Evolutionary conservation across 768 basidiomycete species (phyloP).

Genomic region (Mycena kentingensis): DNA sequence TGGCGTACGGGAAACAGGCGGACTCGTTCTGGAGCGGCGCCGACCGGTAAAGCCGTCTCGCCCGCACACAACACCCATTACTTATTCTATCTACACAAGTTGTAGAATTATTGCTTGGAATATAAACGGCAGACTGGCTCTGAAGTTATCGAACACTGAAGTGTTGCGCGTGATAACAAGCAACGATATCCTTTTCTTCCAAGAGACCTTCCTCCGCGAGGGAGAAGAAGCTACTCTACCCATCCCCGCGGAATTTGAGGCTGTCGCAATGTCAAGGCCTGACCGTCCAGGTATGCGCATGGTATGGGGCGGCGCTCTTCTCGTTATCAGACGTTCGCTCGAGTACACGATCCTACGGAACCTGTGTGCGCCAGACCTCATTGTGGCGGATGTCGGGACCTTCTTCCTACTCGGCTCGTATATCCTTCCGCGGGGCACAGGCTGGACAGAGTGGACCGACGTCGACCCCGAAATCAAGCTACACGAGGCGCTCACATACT

Average conservation of each 20-base stretch:
- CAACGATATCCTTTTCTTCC: constrained; percentile 7
- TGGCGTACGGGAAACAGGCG: too few relatives aligned
- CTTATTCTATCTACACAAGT: too few relatives aligned
- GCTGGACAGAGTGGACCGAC: neutral
- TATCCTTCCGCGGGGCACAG: constrained; percentile 3
- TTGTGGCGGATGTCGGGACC: constrained; percentile 1
- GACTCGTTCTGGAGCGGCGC: too few relatives aligned
- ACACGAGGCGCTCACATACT: neutral
- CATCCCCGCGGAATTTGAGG: constrained; percentile 1
- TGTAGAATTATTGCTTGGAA: too few relatives aligned
- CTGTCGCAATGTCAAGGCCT: constrained; percentile 9
- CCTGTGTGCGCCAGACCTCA: constrained; percentile 8
- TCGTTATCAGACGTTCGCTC: neutral
- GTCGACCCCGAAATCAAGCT: constrained; percentile 5
- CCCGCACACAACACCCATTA: too few relatives aligned
- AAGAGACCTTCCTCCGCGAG: constrained; percentile 11
- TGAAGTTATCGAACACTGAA: constrained; percentile 1
- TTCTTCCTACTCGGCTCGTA: constrained; percentile 7
- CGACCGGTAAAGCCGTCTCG: too few relatives aligned
- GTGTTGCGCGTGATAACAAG: neutral
- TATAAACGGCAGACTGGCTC: constrained; percentile 8
- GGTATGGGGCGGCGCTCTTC: constrained; percentile 6
- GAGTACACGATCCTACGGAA: neutral
- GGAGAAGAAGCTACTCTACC: constrained; percentile 9
- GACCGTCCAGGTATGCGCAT: constrained; percentile 1